Conservation (phyloP, 2,329 filamentous ascomycete genomes). For the Aspergillus ochraceus region DNA sequence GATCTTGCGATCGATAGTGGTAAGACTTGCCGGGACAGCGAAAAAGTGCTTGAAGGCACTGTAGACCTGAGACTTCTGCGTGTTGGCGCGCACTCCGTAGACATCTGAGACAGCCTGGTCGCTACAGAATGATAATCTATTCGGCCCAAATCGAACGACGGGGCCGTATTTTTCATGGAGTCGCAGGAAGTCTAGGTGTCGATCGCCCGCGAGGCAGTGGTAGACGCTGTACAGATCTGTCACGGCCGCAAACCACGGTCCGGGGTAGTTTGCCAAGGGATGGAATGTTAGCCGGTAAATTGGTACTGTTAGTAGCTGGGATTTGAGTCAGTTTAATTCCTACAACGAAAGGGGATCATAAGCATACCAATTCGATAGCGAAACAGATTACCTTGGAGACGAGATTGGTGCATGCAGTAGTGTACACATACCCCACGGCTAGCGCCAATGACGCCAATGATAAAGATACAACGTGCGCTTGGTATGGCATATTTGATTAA, state of each 20-base stretch:
- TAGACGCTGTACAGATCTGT: conserved; percentile 9
- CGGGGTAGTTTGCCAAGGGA: conserved; percentile 36
- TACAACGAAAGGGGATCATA: neutral
- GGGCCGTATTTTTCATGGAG: conserved; percentile 9
- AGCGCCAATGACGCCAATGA: neutral
- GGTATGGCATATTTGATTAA: neutral
- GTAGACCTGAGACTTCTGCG: neutral
- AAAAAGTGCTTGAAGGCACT: neutral
- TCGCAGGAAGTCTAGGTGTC: conserved; percentile 28
- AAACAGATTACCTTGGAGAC: neutral
- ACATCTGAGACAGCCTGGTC: neutral
- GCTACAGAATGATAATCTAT: neutral
- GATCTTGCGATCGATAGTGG: neutral
- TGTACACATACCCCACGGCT: neutral
- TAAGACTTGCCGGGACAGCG: neutral
- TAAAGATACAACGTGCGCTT: neutral
- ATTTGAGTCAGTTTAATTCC: neutral
- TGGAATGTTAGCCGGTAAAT: conserved; percentile 27
- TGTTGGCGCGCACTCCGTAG: neutral
- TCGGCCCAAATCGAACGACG: neutral
- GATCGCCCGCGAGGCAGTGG: conserved; percentile 26
- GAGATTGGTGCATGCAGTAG: neutral
- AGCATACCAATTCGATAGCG: neutral
- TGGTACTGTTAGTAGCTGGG: neutral
- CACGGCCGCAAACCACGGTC: conserved; percentile 33